Conservation (phyloP, 2,329 filamentous ascomycete species). For the Fusarium sp. region DNA sequence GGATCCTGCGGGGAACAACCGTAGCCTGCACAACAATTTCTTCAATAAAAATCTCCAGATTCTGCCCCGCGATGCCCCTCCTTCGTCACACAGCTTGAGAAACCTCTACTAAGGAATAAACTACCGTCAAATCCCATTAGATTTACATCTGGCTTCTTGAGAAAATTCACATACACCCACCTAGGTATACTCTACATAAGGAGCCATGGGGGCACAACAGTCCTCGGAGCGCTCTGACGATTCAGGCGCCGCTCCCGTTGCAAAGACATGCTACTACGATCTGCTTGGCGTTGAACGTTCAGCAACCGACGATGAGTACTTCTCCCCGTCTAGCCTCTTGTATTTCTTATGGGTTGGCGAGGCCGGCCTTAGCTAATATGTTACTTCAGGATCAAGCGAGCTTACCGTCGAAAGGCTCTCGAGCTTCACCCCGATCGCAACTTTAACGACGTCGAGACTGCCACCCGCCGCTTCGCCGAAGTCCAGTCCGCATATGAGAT, state of each 20-base stretch:
- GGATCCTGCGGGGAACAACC: slow-evolving; percentile 13
- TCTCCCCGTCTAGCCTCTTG: background rate
- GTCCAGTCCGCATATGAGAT: slow-evolving; percentile 94
- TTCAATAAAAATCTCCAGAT: slow-evolving; percentile 2
- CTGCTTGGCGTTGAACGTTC: slow-evolving; percentile 75
- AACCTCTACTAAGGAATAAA: slow-evolving; percentile 10
- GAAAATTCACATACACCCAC: background rate
- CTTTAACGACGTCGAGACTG: slow-evolving; percentile 80
- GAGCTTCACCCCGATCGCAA: slow-evolving; percentile 97
- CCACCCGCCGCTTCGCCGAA: slow-evolving; percentile 87
- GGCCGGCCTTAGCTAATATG: background rate
- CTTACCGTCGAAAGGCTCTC: slow-evolving; percentile 87
- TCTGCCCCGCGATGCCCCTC: slow-evolving; percentile 38
- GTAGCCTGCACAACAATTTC: slow-evolving; percentile 11
- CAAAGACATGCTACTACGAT: slow-evolving; percentile 85
- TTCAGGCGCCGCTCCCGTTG: slow-evolving; percentile 50
- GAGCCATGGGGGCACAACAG: slow-evolving; percentile 63
- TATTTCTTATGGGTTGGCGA: background rate
- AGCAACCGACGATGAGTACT: slow-evolving; percentile 82
- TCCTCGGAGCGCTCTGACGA: slow-evolving; percentile 54
- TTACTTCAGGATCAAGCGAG: slow-evolving; percentile 78
- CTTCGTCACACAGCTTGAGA: slow-evolving; percentile 13
- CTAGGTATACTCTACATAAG: background rate
- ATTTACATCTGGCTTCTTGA: background rate
- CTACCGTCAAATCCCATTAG: background rate